phyloP scores from a whole-genome alignment of 805 yeast genomes.

The Yarrowia osloensis region DNA sequence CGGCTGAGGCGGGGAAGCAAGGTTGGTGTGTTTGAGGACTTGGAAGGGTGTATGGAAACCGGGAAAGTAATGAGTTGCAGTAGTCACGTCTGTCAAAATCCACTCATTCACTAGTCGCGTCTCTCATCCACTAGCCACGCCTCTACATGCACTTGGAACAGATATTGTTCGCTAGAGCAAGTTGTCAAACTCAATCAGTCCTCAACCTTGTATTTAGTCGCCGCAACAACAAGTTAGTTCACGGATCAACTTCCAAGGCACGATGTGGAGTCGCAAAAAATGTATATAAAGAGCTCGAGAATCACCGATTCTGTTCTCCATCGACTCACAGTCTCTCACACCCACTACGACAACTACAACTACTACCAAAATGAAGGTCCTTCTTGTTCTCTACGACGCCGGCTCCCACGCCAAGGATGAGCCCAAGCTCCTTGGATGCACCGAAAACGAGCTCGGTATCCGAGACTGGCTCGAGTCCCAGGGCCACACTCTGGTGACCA shows the following conservation, averaged over 20 bases:
- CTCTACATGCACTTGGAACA: no score
- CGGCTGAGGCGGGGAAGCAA: not conserved
- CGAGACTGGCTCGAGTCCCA: slow-evolving; percentile 1
- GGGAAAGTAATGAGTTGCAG: no score
- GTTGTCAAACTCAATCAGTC: not conserved
- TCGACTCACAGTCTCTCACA: slow-evolving; percentile 2
- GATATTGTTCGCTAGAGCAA: not conserved
- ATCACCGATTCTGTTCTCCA: not conserved
- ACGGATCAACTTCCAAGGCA: not conserved
- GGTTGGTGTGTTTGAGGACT: not conserved
- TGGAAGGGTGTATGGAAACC: not conserved
- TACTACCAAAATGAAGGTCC: not conserved
- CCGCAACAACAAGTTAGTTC: not conserved
- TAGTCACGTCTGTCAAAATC: no score
- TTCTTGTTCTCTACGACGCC: not conserved
- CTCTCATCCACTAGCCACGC: no score
- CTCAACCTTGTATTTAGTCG: not conserved
- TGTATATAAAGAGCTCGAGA: not conserved
- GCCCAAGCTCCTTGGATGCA: slow-evolving; percentile 4
- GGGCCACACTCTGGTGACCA: not conserved
- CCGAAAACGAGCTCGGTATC: not conserved
- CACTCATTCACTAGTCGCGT: no score
- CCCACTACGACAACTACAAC: not conserved
- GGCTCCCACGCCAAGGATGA: not conserved
- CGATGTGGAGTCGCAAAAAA: not conserved